Base-by-base conservation (phyloP, 345 rosid species). In the Noccaea caerulescens region DNA sequence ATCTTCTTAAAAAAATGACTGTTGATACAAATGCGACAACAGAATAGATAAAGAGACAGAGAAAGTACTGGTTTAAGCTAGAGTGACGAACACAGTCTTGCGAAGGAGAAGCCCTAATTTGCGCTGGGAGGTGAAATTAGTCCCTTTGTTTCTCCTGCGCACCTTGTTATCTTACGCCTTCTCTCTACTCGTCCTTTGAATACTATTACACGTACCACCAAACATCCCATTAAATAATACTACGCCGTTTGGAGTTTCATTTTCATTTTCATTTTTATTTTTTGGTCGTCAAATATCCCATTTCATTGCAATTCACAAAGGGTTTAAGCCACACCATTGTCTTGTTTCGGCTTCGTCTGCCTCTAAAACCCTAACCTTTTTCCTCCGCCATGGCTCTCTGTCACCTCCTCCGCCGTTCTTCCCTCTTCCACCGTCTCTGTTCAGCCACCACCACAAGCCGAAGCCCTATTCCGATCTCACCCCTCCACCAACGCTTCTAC, bases 61-160 rank as follows among this genome's bases (percentile, higher is more conserved):
- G 47, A 56, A 30, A 51, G 7, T 72, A 81, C 79, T 72, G 77
- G 46, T 64, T 60, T 45, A 57, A 73, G 69, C 68, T 18, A 57
- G 38, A 60, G 69, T 77, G 74, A 60, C 33, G 75, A 68, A 61
- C 62, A 61, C 34, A 27, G 56, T 27, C 39, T 59, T 56, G 57
- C 47, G 52, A 67, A 63, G 72, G 89, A 58, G 43, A 37, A 76
- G 81, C 92, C 92, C 90, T 87, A 87, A 85, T 87, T 84, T 87
- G 89, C 89, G 90, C 92, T 56, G 92, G 85, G 80, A 73, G 78
- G 78, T 77, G 80, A 72, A 6, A 70, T 27, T 37, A 71, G 63
- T 79, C 72, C 13, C 57, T 82, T 82, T 58, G 64, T 62, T 50
- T 46, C 46, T 55, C 82, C 54, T 79, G 76, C 88, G 86, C 88